Conservation (phyloP, 169 alveolate genomes). For the Eimeria nieschulzi region DNA sequence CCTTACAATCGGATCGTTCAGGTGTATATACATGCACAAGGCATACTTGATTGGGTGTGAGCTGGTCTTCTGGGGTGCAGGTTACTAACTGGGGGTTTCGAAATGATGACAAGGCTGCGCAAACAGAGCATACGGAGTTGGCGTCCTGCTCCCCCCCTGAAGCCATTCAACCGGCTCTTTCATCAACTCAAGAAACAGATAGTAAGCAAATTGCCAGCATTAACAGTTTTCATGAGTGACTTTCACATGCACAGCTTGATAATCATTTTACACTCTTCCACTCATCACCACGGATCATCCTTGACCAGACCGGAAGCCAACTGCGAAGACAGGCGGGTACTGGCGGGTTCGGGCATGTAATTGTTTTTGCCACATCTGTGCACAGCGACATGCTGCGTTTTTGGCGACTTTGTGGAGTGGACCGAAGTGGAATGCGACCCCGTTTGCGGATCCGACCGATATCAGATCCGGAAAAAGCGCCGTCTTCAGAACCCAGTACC, state of each 20-base stretch:
- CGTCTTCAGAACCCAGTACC: slow-evolving; percentile 52
- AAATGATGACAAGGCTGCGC: not conserved
- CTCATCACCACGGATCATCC: too few relatives aligned
- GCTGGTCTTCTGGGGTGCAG: not conserved
- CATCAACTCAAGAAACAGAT: not conserved
- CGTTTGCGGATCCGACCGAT: slow-evolving; percentile 23
- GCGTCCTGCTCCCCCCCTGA: not conserved
- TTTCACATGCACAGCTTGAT: too few relatives aligned
- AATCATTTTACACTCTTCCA: too few relatives aligned
- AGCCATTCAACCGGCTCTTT: not conserved
- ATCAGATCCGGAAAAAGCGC: slow-evolving; percentile 16
- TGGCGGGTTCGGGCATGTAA: too few relatives aligned
- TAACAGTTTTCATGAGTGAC: too few relatives aligned
- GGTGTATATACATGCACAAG: too few relatives aligned
- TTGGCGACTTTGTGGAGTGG: slow-evolving; percentile 59
- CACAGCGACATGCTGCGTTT: slow-evolving; percentile 59
- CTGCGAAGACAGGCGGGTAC: too few relatives aligned
- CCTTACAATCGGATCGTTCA: too few relatives aligned
- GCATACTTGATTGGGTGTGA: not conserved
- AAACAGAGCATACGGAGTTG: not conserved
- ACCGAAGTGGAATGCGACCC: slow-evolving; percentile 51
- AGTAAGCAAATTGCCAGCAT: too few relatives aligned
- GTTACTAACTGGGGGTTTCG: slow-evolving; percentile 17
- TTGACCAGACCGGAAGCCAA: too few relatives aligned
- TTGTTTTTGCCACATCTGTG: too few relatives aligned